Conservation (phyloP, 2,329 filamentous ascomycete genomes). For the Rhynchosporium graminicola region DNA sequence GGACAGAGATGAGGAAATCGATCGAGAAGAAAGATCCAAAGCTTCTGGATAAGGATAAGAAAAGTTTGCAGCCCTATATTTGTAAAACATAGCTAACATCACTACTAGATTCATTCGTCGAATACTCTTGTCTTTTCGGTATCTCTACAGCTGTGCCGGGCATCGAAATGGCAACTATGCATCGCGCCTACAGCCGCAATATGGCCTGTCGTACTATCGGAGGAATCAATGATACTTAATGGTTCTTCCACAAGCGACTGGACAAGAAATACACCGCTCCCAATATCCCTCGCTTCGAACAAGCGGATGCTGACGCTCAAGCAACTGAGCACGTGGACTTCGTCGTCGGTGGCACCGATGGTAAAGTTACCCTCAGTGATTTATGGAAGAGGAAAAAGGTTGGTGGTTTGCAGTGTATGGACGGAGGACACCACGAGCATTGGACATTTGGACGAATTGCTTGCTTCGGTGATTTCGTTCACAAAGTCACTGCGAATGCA, state of each 20-base stretch:
- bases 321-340: slow-evolving; percentile 10
- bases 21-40: slow-evolving; percentile 15
- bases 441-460: slow-evolving; percentile 29
- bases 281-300: slow-evolving; percentile 27
- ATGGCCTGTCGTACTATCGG: slow-evolving; percentile 24
- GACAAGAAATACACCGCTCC: slow-evolving; percentile 19
- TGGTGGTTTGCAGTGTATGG: slow-evolving; percentile 20
- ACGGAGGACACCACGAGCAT: slow-evolving; percentile 27
- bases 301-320: slow-evolving; percentile 24
- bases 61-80: slow-evolving; percentile 17
- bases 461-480: slow-evolving; percentile 30
- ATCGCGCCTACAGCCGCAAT: slow-evolving; percentile 21
- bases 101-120: slow-evolving; percentile 16
- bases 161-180: slow-evolving; percentile 18
- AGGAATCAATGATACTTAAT: slow-evolving; percentile 24
- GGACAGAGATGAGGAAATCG: slow-evolving; percentile 25
- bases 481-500: slow-evolving; percentile 31
- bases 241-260: slow-evolving; percentile 26
- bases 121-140: slow-evolving; percentile 31
- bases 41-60: slow-evolving; percentile 18
- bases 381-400: slow-evolving; percentile 21
- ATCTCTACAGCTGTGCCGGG: slow-evolving; percentile 21
- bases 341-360: slow-evolving; percentile 11
- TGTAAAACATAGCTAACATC: not conserved
- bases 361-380: slow-evolving; percentile 25